Percentiles rank a stretch among this genome's conserved stretches.
These are phyloP conservation scores for Puccinia brachypodii DNA, from an alignment of 1,284 basidiomycete species.

Conservation along the genomic window DNA sequence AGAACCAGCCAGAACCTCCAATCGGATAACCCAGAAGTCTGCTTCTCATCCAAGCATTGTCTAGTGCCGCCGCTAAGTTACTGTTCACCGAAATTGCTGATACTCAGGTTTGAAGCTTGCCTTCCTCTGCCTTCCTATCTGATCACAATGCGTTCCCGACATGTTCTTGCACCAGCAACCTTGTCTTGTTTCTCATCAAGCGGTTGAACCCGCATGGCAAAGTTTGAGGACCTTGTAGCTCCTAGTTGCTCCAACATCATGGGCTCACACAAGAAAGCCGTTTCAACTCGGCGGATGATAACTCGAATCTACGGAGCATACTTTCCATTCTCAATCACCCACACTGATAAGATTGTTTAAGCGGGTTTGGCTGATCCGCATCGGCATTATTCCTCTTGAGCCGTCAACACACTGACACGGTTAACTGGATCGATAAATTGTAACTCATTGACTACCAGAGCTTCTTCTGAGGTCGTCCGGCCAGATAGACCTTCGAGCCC, in stretches of 20 bases:
- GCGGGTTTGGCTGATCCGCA: not conserved
- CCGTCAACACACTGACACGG: not conserved
- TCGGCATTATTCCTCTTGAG: not conserved
- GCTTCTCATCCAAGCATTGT: not conserved
- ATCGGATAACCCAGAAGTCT: not conserved
- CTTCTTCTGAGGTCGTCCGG: not conserved
- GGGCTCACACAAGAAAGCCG: not conserved
- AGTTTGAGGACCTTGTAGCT: not conserved
- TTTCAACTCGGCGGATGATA: not conserved
- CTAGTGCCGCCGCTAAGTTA: not conserved
- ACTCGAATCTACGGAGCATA: not conserved
- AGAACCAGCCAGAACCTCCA: not conserved
- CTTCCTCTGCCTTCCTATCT: not conserved
- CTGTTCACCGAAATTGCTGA: not conserved
- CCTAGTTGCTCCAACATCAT: not conserved
- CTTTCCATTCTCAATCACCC: not conserved
- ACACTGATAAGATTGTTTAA: conserved; percentile 2
- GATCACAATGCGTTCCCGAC: not conserved
- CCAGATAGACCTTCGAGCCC: not conserved
- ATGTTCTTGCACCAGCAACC: not conserved
- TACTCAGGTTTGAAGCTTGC: not conserved
- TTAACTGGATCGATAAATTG: not conserved
- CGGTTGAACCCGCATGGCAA: not conserved
- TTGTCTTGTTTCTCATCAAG: not conserved
- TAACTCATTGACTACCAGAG: not conserved